Base-by-base conservation (phyloP, 2,329 filamentous ascomycete species). In the Akanthomyces lecanii region DNA sequence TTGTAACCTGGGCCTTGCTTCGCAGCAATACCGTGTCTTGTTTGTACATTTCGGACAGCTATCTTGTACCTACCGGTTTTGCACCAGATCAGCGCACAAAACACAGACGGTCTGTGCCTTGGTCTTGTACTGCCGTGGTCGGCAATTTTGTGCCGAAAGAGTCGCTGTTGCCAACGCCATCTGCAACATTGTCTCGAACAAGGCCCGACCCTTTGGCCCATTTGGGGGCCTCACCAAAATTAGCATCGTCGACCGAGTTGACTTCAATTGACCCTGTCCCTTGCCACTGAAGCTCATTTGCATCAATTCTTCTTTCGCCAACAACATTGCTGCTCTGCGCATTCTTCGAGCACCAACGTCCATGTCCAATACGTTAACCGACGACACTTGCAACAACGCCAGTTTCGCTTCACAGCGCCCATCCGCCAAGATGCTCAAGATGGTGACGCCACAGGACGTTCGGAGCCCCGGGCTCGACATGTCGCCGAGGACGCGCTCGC, bases 391-490 rank as follows among this genome's bases (percentile, higher is more conserved):
- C 54, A 23, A 56, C 62, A 28, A 65, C 6, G 33, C 58, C 25
- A 36, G 33, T n/a, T 44, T 61, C 18, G 21, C 53, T 53, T 40
- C 48, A 25, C 48, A 61, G 65, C 33, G 68, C 66, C 64, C 67
- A 54, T 16, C 45, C 36, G 54, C 69, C 54, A 72, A 67, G 44
- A 68, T 71, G 40, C 66, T 65, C 53, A 61, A 63, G 55, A 70
- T 69, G 60, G 67, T 67, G 48, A 67, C 67, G 54, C 64, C 53
- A 45, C 64, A 63, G 54, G 57, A 66, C 40, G 60, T 71, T 40
- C 69, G 71, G 59, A 77, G 74, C 64, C 72, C 77, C 57, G 77
- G 76, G 65, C 78, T 75, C 21, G 78, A 80, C 52, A 68, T 81
- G 62, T 82, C 79, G 63, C 79, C 79, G 33, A 72, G 71, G 61